Evolutionary conservation across 495 filamentous ascomycete species (phyloP), one percentile per base, ranked within the genome.

Genomic region (Cryomyces antarcticus): DNA sequence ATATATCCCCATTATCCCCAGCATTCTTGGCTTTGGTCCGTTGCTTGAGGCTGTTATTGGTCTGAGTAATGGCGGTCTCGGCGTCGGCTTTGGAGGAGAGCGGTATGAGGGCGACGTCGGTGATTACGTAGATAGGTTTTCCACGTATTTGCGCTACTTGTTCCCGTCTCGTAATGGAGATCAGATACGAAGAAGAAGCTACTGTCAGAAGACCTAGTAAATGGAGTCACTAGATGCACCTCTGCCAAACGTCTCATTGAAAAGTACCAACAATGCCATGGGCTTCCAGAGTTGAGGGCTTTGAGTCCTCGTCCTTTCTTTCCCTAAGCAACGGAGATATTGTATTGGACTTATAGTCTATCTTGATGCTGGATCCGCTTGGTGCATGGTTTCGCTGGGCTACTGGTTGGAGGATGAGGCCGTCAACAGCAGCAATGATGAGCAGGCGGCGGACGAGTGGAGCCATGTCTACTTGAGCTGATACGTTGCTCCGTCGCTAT

Each of bases 131-230:
- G 42, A 95, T 65, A 4, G 87, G 80, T 38, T 73, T 74, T 11
- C 82, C 82, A 42, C 74, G 73, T 40, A 95, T 75, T 46, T 82
- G 74, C 1, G 89, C 89, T 39, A 96, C 87, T 57, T 94, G 82
- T 49, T 88, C 67, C 33, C 87, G 78, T 42, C 76, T 65, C 6
- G 78, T 83, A 47, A 95, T 84, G 24, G 79, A 73, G 41, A 97
- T 71, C 10, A 97, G 72, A 62, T 83, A 94, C 44, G 76, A 80
- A 41, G 68, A 62, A 31, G 53, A 49, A 5, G 55, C 49, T 9
- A 63, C 45, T 67, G 73, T 38, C 64, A 78, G 40, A 74, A 85
- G 50, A 82, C 77, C 41, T 77, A 78, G 31, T 82, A 60, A 4
- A 85, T 63, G 42, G 49, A n/a, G 33, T 44, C 31, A 47, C 33